Conservation (phyloP, 1,139 yeast species). For the Candida gigantensis region DNA sequence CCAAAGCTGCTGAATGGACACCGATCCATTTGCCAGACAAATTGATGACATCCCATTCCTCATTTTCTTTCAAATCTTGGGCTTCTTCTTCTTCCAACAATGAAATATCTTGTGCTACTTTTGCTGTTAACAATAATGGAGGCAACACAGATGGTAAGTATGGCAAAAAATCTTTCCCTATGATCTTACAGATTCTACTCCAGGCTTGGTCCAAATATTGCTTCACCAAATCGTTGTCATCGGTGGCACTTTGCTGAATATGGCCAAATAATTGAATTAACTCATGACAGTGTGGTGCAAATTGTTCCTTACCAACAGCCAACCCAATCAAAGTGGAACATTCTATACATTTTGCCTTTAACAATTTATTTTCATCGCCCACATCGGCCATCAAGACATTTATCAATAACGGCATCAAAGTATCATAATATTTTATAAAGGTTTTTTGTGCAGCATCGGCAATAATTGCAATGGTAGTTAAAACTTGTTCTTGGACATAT, state of each 20-base stretch:
- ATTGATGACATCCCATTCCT: slow-evolving; percentile 94
- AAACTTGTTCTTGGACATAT: slow-evolving; percentile 95
- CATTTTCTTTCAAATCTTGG: slow-evolving; percentile 78
- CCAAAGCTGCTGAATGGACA: slow-evolving; percentile 87
- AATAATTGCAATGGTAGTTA: slow-evolving; percentile 93
- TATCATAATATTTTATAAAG: slow-evolving; percentile 88
- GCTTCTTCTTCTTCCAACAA: slow-evolving; percentile 86
- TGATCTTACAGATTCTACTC: slow-evolving; percentile 87
- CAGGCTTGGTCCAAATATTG: slow-evolving; percentile 92
- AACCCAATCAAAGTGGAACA: slow-evolving; percentile 92
- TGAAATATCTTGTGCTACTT: slow-evolving; percentile 85
- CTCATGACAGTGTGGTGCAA: slow-evolving; percentile 73
- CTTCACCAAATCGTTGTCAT: slow-evolving; percentile 82
- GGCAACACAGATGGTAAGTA: slow-evolving; percentile 87
- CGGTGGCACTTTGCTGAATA: slow-evolving; percentile 61
- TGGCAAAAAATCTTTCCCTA: slow-evolving; percentile 87
- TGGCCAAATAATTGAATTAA: slow-evolving; percentile 71
- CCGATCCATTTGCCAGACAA: slow-evolving; percentile 92
- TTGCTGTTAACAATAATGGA: slow-evolving; percentile 80
- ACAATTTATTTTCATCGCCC: slow-evolving; percentile 74
- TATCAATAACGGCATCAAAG: slow-evolving; percentile 87
- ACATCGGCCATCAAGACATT: slow-evolving; percentile 78
- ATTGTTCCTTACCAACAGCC: slow-evolving; percentile 95
- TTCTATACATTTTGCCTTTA: slow-evolving; percentile 93
- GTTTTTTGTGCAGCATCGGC: slow-evolving; percentile 97